Evolutionary conservation across 192 early-diverging fungal genomes (phyloP), one percentile per base, ranked within the genome.

Genomic region (Phycomyces blakesleeanus): DNA sequence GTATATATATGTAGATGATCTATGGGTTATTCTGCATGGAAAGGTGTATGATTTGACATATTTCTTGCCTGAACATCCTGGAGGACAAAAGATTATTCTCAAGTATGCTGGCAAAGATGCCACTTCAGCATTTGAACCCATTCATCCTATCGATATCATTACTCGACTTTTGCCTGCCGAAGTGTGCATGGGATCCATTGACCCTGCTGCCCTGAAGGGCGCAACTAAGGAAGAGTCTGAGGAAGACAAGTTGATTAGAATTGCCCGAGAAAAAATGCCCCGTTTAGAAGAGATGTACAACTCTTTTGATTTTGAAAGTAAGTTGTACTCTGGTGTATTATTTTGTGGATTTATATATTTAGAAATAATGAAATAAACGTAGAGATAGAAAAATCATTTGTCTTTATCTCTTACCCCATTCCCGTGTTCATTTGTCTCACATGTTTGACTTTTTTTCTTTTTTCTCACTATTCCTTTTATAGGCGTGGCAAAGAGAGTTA

Each of bases 91-190:
- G 26, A 73, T 80, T 14, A 87, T 91, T 51, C 59, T 87, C 14
- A 80, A 81, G 39, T 79, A 86, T 26, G 85, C 89, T n/a, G 89
- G 89, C 22, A 76, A 76, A 25, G 87, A 90, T 64, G 87, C 81
- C n/a, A 89, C 88, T 3, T 67, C 26, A 6, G 82, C 83, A 10
- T 91, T 89, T 68, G 77, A 80, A 5, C 74, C 72, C 37, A 81
- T 89, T 55, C 89, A 91, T 61, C 83, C 90, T 0, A 62, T 60
- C 15, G 87, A 88, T 59, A 86, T 89, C 65, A 78, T 91, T 51
- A 62, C 76, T 3, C 58, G 66, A 24, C 67, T 79, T 39, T 67
- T 89, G 34, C 58, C 78, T 7, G 66, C 78, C 14, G 75, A 82
- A n/a, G 70, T 69, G 16, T 83, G 61, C 63, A 51, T 87, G 26